Percentiles rank a stretch among this genome's conserved stretches.
Evolutionary conservation across 805 yeast species (phyloP).

Genomic region (Starmerella etchellsii): DNA sequence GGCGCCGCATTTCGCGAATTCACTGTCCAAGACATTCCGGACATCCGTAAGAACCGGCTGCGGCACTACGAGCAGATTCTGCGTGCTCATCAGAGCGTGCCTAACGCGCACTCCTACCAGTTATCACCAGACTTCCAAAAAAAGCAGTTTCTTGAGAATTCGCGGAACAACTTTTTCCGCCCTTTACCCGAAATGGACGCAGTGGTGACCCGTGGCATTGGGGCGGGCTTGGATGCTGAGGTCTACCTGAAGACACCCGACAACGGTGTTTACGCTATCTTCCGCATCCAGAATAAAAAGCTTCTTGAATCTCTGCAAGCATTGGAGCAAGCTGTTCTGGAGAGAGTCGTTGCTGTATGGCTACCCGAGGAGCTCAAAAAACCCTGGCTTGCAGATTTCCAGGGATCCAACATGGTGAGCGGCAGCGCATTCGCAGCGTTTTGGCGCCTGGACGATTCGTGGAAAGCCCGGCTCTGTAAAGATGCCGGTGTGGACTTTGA

Average conservation of each 20-base stretch:
- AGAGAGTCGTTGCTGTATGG: constrained; percentile 12
- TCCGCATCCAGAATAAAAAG: constrained; percentile 15
- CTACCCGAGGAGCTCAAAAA: constrained; percentile 10
- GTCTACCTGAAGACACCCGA: constrained; percentile 17
- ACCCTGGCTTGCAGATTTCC: constrained; percentile 6
- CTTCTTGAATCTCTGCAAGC: constrained; percentile 9
- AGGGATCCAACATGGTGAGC: constrained; percentile 9
- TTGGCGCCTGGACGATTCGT: constrained; percentile 9
- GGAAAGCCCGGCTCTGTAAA: constrained; percentile 10
- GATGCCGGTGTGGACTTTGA: constrained; percentile 12
- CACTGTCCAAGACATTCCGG: constrained; percentile 1
- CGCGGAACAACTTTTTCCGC: constrained; percentile 8
- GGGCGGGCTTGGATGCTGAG: constrained; percentile 16
- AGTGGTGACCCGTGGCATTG: constrained; percentile 10
- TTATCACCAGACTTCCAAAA: constrained; percentile 7
- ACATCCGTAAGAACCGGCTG: background rate
- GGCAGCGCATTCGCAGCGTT: constrained; percentile 12
- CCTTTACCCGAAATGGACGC: constrained; percentile 14
- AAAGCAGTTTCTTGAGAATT: constrained; percentile 5
- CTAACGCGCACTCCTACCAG: background rate
- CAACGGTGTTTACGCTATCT: constrained; percentile 13
- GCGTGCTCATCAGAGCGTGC: background rate
- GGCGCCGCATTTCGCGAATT: constrained; percentile 14
- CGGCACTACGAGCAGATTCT: constrained; percentile 6
- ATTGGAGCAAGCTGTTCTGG: constrained; percentile 8